Evolutionary conservation across 1,284 basidiomycete genomes (phyloP).

Genomic region (Coniferiporia sulphurascens): DNA sequence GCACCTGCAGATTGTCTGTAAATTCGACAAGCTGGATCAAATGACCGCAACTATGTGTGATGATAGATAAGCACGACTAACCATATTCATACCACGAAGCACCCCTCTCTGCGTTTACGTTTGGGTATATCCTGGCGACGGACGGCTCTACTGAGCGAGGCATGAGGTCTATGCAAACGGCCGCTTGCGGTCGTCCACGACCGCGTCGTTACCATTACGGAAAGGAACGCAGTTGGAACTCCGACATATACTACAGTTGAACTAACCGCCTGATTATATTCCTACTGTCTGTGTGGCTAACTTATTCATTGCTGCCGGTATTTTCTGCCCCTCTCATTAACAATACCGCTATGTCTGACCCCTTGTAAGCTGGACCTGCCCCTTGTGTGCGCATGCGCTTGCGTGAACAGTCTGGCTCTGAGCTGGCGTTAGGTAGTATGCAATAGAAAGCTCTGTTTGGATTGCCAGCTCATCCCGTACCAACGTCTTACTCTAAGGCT

Average conservation of each 20-base stretch:
- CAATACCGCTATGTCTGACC: too few species aligned
- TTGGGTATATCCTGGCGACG: slow-evolving; percentile 46
- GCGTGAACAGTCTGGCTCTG: not conserved
- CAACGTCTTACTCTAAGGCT: not conserved
- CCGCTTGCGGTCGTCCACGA: slow-evolving; percentile 1
- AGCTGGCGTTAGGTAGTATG: not conserved
- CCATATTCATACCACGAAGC: slow-evolving; percentile 50
- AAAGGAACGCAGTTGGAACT: not conserved
- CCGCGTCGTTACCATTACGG: not conserved
- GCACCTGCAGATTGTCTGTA: slow-evolving; percentile 65
- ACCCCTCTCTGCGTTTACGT: slow-evolving; percentile 43
- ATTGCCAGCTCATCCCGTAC: slow-evolving; percentile 4
- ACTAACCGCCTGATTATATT: too few species aligned
- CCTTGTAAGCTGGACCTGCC: too few species aligned
- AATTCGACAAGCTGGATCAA: not conserved
- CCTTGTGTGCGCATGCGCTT: too few species aligned
- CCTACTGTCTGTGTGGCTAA: too few species aligned
- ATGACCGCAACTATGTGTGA: slow-evolving; percentile 2
- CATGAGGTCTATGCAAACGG: slow-evolving; percentile 7
- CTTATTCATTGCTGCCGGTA: too few species aligned
- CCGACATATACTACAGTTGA: not conserved
- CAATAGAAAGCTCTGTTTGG: not conserved
- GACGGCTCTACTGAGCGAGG: slow-evolving; percentile 12
- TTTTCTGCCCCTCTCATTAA: too few species aligned
- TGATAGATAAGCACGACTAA: slow-evolving; percentile 23